A percentile compares a stretch with the other conserved stretches of the same genome.
Conservation (phyloP, 371 early-diverging fungal species). For the Rhizopus arrhizus region DNA sequence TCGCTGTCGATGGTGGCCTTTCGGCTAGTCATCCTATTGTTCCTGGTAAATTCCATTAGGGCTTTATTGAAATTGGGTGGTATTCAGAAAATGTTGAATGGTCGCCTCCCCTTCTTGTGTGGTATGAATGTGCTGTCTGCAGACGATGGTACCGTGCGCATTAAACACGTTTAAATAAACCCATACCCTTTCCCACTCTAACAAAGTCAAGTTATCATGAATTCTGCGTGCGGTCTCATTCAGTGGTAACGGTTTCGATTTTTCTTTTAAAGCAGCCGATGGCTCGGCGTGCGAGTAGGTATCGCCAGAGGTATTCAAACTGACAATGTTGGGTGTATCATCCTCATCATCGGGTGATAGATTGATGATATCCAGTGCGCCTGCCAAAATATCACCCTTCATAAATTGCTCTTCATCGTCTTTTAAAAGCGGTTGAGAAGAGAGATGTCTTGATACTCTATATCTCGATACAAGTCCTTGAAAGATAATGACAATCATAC, state of each 20-base stretch:
- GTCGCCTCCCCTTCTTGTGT: constrained; percentile 43
- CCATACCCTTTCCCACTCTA: constrained; percentile 55
- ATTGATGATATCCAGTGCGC: constrained; percentile 24
- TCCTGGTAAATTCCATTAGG: constrained; percentile 37
- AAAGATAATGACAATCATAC: constrained; percentile 18
- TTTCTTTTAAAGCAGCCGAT: constrained; percentile 9
- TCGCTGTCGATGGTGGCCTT: constrained; percentile 61
- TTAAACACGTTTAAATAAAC: constrained; percentile 50
- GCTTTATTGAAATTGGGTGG: constrained; percentile 13
- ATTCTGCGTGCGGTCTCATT: constrained; percentile 21
- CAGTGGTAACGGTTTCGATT: constrained; percentile 11
- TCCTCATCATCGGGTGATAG: constrained; percentile 10
- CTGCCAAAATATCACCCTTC: constrained; percentile 16
- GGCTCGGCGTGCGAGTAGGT: constrained; percentile 12
- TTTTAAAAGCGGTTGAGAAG: constrained; percentile 3
- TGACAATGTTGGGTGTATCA: neutral
- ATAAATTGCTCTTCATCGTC: constrained; percentile 4
- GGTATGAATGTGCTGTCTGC: constrained; percentile 38
- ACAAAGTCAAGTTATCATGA: constrained; percentile 35
- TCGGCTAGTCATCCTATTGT: constrained; percentile 51
- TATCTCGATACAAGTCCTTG: constrained; percentile 38
- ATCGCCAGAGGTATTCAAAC: neutral
- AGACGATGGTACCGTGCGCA: constrained; percentile 65
- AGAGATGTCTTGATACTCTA: constrained; percentile 20
- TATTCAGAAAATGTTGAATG: constrained; percentile 51